A percentile compares a stretch with the other conserved stretches of the same genome.
Conservation (phyloP, 495 filamentous ascomycete genomes). For the Neurospora africana region DNA sequence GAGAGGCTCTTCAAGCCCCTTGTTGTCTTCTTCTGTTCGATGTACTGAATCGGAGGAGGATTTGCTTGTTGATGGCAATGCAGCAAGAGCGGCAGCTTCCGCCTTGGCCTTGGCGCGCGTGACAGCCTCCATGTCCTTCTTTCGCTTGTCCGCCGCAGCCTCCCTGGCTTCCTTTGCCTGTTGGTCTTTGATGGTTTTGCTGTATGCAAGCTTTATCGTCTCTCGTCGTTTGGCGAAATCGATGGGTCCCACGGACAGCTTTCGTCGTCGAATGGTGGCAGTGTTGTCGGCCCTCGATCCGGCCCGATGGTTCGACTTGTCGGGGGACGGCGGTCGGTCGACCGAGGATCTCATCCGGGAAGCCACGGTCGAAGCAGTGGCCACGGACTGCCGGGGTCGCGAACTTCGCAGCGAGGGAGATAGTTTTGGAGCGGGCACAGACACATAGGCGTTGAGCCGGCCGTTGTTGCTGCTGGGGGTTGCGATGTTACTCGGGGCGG, state of each 20-base stretch:
- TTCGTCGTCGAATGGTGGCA: constrained; percentile 28
- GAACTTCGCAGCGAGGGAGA: constrained; percentile 74
- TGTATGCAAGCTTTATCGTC: constrained; percentile 70
- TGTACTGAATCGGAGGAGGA: background rate
- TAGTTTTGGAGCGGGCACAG: constrained; percentile 36
- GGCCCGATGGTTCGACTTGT: constrained; percentile 28
- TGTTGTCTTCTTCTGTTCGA: constrained; percentile 6
- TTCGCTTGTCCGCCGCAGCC: constrained; percentile 31
- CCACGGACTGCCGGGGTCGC: constrained; percentile 67
- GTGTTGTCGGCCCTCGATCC: constrained; percentile 20
- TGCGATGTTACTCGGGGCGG: constrained; percentile 19
- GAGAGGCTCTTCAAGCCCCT: constrained; percentile 13
- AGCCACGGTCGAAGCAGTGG: constrained; percentile 54
- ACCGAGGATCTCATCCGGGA: constrained; percentile 46
- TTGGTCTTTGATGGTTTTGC: constrained; percentile 60
- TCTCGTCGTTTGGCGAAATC: constrained; percentile 71
- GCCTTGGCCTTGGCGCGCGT: constrained; percentile 22
- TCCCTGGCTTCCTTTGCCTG: constrained; percentile 47
- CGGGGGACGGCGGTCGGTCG: constrained; percentile 28
- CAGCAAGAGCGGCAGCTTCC: constrained; percentile 18
- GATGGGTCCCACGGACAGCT: constrained; percentile 51
- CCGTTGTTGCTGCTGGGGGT: constrained; percentile 16
- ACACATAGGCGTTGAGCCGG: constrained; percentile 45
- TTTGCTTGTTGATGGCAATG: background rate
- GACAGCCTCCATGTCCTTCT: constrained; percentile 31